A percentile compares a stretch with the other conserved stretches of the same genome.
Conservation (phyloP, 2,329 filamentous ascomycete genomes). For the Penicillium sp. region DNA sequence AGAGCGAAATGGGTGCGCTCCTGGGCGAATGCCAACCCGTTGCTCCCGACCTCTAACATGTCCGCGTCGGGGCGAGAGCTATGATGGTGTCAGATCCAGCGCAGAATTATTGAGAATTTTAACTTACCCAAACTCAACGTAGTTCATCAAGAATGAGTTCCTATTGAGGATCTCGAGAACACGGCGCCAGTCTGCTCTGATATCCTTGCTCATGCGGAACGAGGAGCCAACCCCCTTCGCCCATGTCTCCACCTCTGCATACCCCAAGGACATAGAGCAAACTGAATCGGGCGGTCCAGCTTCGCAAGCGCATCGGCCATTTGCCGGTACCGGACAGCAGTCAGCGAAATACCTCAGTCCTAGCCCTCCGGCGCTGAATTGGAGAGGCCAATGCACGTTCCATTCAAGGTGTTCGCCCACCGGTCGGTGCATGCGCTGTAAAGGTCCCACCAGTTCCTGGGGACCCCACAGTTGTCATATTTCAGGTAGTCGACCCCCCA, state of each 20-base stretch:
- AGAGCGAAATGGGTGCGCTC: slow-evolving; percentile 55
- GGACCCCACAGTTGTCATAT: slow-evolving; percentile 50
- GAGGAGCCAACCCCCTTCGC: slow-evolving; percentile 49
- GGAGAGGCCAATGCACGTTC: too few relatives aligned
- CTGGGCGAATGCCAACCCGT: not conserved
- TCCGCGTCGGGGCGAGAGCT: too few relatives aligned
- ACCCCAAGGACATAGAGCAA: too few relatives aligned
- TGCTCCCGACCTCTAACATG: too few relatives aligned
- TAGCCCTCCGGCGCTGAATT: too few relatives aligned
- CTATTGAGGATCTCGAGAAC: slow-evolving; percentile 53
- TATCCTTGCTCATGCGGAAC: slow-evolving; percentile 48
- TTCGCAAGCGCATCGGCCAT: too few relatives aligned
- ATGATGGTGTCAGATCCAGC: too few relatives aligned
- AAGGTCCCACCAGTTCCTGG: slow-evolving; percentile 23
- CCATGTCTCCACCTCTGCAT: slow-evolving; percentile 45
- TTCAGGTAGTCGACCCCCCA: slow-evolving; percentile 58
- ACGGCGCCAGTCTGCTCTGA: too few relatives aligned
- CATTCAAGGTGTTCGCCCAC: too few relatives aligned
- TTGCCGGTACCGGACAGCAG: too few relatives aligned
- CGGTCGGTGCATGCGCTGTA: slow-evolving; percentile 25
- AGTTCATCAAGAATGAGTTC: slow-evolving; percentile 57
- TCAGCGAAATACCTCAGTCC: too few relatives aligned
- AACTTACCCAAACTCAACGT: slow-evolving; percentile 48
- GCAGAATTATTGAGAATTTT: slow-evolving; percentile 31
- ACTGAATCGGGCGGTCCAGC: too few relatives aligned